Percentiles rank a stretch among this genome's conserved stretches.
Conservation (phyloP, 352 stramenopile genomes). For the Halophytophthora batemanensis region DNA sequence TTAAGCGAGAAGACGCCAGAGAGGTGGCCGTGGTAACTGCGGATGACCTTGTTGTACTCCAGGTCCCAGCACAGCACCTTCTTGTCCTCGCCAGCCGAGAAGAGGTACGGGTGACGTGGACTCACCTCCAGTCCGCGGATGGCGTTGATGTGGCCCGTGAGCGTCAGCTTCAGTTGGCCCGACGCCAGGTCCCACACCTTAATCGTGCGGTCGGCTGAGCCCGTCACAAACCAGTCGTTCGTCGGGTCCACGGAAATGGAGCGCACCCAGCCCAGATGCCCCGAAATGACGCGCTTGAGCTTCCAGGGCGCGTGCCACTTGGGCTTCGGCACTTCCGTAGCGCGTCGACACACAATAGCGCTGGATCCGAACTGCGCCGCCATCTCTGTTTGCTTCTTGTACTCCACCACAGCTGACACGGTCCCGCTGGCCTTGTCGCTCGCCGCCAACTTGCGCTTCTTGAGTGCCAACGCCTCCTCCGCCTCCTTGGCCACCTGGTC, state of each 20-base stretch:
- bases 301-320: constrained; percentile 99
- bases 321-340: constrained; percentile 92
- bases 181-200: constrained; percentile 98
- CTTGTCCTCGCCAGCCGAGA: constrained; percentile 98
- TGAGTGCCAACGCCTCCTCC: constrained; percentile 36
- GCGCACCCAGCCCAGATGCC: constrained; percentile 96
- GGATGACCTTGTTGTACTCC: constrained; percentile 99
- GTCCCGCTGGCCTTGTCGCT: constrained; percentile 19
- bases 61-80: constrained; percentile 99
- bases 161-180: constrained; percentile 97
- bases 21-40: constrained; percentile 99
- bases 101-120: constrained; percentile 96
- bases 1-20: constrained; percentile 97
- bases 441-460: constrained; percentile 38
- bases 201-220: constrained; percentile 96
- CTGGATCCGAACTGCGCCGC: constrained; percentile 50
- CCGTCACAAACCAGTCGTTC: constrained; percentile 99
- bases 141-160: constrained; percentile 98
- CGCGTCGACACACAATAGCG: constrained; percentile 73
- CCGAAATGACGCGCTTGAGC: constrained; percentile 95
- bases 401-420: constrained; percentile 52
- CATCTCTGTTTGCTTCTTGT: constrained; percentile 52
- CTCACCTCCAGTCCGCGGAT: constrained; percentile 96
- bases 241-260: constrained; percentile 97
- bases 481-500: constrained; percentile 57